Evolutionary conservation across 805 yeast species (phyloP), one percentile per base, ranked within the genome.

Genomic region (Grigorovia humatica): DNA sequence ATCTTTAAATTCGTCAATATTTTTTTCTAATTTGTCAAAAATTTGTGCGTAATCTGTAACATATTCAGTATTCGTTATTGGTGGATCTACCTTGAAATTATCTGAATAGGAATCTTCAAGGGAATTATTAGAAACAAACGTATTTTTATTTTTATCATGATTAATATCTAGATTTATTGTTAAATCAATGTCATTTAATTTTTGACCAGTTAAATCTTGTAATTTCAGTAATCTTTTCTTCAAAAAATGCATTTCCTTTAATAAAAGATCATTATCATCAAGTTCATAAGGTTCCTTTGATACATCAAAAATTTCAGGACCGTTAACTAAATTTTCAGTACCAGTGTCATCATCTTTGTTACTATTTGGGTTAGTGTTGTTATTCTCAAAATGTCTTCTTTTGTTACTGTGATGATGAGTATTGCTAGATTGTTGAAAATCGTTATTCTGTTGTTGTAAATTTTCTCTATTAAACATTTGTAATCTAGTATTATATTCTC

Each of bases 301-400:
- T 40, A 57, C 56, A 47, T 64, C 66, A 44, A 63, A 59, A 13
- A 64, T 62, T 3, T 65, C 66, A 11, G 68, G 68, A 2, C 67
- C 67, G 52, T 63, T 64, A 18, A 63, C 61, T 64, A 63, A 64
- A 49, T 64, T 59, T 50, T 60, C 55, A 18, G 48, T 32, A 32
- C 15, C 15, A 32, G 4, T 32, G 38, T 32, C 38, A 32, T 11
- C 15, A 4, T 32, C 38, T 5, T 32, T 32, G 11, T 32, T 9
- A 2, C 4, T 32, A 8, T 32, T 32, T 5, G 4, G 5, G 15
- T 11, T 32, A 32, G 15, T 32, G 38, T 32, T 32, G 38, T 8
- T 32, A 32, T 9, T 32, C 15, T 32, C 38, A 11, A 32, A 32
- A 32, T 32, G 38, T 32, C 38, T 32, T 32, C 38, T 32, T 13